These are phyloP conservation scores for Paecilomyces sp. DNA, from an alignment of 2,329 filamentous ascomycete species.

Conservation along the genomic window DNA sequence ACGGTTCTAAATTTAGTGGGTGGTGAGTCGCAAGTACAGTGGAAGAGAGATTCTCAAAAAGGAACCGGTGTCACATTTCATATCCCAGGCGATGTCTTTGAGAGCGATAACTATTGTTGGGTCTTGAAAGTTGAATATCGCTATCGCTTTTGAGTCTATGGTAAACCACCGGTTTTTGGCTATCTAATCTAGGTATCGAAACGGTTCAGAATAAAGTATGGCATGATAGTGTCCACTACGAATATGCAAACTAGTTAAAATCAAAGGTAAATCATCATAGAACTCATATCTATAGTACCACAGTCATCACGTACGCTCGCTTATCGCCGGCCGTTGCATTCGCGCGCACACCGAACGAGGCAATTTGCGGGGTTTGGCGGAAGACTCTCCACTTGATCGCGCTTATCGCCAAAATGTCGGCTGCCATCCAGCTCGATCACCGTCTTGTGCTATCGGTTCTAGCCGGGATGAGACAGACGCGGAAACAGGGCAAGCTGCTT, in stretches of 20 bases:
- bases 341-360: background rate
- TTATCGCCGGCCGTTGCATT: background rate
- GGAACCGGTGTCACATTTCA: background rate
- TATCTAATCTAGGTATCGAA: no score
- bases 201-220: no score
- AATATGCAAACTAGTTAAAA: no score
- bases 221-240: no score
- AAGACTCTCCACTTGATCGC: background rate
- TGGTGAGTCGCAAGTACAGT: background rate
- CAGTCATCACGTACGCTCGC: background rate
- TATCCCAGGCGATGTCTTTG: background rate
- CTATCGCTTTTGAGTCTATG: background rate
- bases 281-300: no score
- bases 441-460: background rate
- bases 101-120: slow-evolving; percentile 3
- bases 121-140: slow-evolving; percentile 4
- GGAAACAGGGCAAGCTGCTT: background rate
- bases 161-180: no score
- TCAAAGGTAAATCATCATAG: no score
- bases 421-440: background rate
- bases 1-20: background rate
- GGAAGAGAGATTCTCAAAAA: background rate
- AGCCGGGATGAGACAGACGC: background rate
- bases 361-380: slow-evolving; percentile 1
- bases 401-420: background rate